Evolutionary conservation across 306 rosid species (phyloP).

Genomic region (Dicorynia guianensis): DNA sequence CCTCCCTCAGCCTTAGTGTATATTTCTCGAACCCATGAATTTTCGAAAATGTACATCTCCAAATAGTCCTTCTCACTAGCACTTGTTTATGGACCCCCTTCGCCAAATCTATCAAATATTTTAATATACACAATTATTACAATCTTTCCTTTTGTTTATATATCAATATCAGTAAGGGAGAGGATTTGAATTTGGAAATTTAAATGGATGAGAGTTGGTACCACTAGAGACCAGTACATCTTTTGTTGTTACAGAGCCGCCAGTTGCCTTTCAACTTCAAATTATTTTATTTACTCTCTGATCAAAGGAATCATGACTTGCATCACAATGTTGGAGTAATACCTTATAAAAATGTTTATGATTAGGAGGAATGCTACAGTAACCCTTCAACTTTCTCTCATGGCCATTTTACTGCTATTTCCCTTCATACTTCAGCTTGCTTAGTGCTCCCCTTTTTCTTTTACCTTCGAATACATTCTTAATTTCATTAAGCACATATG

Average conservation of each 20-base stretch:
- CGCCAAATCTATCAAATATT: not conserved
- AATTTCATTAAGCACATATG: too few relatives aligned
- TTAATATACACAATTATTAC: not conserved
- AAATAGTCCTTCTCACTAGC: not conserved
- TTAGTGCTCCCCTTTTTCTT: not conserved
- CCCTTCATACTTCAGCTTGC: too few relatives aligned
- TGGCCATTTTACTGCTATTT: too few relatives aligned
- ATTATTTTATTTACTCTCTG: conserved; percentile 21
- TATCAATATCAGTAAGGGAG: not conserved
- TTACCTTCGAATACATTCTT: not conserved
- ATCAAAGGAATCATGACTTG: not conserved
- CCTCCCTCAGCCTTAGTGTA: not conserved
- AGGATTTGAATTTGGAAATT: conserved; percentile 8
- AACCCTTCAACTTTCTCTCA: too few relatives aligned
- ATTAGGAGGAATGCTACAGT: conserved; percentile 33
- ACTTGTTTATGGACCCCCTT: conserved; percentile 5
- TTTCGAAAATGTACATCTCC: conserved; percentile 1
- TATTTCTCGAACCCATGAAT: not conserved
- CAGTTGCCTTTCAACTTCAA: conserved; percentile 28
- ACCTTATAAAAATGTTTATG: conserved; percentile 22
- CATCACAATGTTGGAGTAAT: conserved; percentile 30
- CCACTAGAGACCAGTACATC: not conserved
- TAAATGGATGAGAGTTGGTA: conserved; percentile 12
- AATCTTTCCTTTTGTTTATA: not conserved
- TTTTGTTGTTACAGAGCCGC: conserved; percentile 19